Evolutionary conservation across 2,329 filamentous ascomycete species (phyloP).

Genomic region (Neocatenulostroma microsporum): DNA sequence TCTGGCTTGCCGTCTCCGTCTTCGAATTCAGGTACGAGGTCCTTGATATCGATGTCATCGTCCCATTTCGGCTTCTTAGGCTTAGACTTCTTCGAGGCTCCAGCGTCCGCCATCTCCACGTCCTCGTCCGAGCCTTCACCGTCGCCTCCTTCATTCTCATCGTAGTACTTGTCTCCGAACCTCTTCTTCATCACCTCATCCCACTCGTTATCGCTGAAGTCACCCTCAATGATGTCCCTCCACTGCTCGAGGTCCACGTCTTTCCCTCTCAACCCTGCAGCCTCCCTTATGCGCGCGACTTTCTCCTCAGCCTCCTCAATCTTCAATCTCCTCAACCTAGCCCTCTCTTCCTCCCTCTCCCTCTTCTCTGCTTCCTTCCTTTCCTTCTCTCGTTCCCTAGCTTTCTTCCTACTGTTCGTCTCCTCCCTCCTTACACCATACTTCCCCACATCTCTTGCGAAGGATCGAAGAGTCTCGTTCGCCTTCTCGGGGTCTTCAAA

Average conservation of each 20-base stretch:
- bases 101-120: constrained; percentile 36
- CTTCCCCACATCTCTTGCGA: constrained; percentile 76
- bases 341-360: constrained; percentile 70
- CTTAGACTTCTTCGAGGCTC: constrained; percentile 47
- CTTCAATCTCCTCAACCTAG: constrained; percentile 76
- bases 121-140: constrained; percentile 31
- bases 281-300: constrained; percentile 78
- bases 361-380: constrained; percentile 71
- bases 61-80: constrained; percentile 86
- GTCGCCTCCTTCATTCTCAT: constrained; percentile 56
- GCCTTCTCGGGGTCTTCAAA: constrained; percentile 87
- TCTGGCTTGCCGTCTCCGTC: constrained; percentile 48
- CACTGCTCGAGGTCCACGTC: constrained; percentile 68
- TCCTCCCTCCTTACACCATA: constrained; percentile 84
- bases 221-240: constrained; percentile 73
- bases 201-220: constrained; percentile 85
- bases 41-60: constrained; percentile 95
- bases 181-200: constrained; percentile 80
- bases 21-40: constrained; percentile 79
- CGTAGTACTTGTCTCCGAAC: constrained; percentile 90
- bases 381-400: constrained; percentile 68
- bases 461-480: constrained; percentile 80
- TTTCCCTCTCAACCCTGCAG: constrained; percentile 65
- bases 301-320: constrained; percentile 85
- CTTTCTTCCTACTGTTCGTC: constrained; percentile 69